Base-by-base conservation (phyloP, 805 yeast species). In the Komagataella mondaviorum region DNA sequence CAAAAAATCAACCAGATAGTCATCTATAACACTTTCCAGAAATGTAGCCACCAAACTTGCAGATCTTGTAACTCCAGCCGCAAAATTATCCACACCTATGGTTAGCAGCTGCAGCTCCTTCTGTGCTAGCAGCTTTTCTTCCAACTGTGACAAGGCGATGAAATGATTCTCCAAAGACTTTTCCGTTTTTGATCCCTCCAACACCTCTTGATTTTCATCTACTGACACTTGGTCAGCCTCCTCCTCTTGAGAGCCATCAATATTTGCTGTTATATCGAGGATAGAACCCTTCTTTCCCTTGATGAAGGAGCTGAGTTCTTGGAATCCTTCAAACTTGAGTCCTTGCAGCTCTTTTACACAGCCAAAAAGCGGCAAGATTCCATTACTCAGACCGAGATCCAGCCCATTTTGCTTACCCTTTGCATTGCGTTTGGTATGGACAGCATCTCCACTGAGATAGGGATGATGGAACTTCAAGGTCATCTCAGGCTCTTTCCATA, bases 1-100 rank as follows among this genome's bases (percentile, higher is more conserved):
- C 39, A 23, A 36, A 46, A 36, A 20, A 46, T 30, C 39, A 23
- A 17, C 48, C 18, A 12, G 39, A 46, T 24, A 23, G n/a, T 46
- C 55, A 5, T 49, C 51, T 17, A 47, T 45, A 14, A 47, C 43
- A 16, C 30, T 51, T n/a, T 48, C 52, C 44, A 64, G 18, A 4
- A 62, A 45, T 17, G 49, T 49, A 48, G 63, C 68, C n/a, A 55
- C 50, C 43, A 61, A 44, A 12, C 49, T 23, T 3, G 48, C 54
- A 6, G 58, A 57, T 6, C 45, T 51, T 3, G 55, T 23, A 2
- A 64, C 45, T 23, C 23, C 36, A 10, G 24, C 51, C 0, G 66
- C 63, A 7, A 64, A 24, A 12, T 56, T 54, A 6, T 54, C 54
- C 3, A 63, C 24, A 2, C 56, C 55, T 2, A 59, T 47, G 1